Conservation (phyloP, 106 monocot genomes). For the Phalaenopsis equestris region DNA sequence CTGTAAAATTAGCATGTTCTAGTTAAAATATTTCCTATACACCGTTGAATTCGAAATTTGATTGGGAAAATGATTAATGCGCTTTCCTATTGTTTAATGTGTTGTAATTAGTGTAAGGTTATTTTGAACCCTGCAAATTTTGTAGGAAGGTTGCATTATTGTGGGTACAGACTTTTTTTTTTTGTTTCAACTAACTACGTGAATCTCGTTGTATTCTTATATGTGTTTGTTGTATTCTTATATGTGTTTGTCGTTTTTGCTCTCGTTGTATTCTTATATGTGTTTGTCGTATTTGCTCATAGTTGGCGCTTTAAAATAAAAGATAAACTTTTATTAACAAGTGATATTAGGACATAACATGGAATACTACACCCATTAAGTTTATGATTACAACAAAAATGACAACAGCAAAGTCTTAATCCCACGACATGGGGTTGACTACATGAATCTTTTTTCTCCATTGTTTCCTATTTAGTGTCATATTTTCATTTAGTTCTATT, state of each 20-base stretch:
- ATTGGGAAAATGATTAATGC: too few species aligned
- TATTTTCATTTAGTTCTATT: too few species aligned
- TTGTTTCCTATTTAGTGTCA: too few species aligned
- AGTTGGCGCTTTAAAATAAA: background rate
- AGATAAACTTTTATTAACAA: background rate
- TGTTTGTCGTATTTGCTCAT: background rate
- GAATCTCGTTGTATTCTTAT: background rate
- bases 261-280: background rate
- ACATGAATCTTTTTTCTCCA: too few species aligned
- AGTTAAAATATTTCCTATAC: too few species aligned
- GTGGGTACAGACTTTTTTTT: background rate
- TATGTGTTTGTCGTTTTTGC: background rate
- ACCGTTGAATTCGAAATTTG: too few species aligned
- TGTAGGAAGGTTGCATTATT: background rate
- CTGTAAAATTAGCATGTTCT: too few species aligned
- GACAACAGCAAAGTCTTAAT: too few species aligned
- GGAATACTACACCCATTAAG: background rate
- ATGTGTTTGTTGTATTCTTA: background rate
- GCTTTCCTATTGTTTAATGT: too few species aligned
- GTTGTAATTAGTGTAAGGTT: too few species aligned
- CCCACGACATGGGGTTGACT: too few species aligned
- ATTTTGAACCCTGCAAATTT: too few species aligned
- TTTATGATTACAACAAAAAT: background rate
- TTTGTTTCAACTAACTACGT: background rate
- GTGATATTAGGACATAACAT: background rate